A percentile compares a stretch with the other conserved stretches of the same genome.
phyloP scores from a whole-genome alignment of 2,329 filamentous ascomycete genomes.

The Ophiostoma himal-ulmi region DNA sequence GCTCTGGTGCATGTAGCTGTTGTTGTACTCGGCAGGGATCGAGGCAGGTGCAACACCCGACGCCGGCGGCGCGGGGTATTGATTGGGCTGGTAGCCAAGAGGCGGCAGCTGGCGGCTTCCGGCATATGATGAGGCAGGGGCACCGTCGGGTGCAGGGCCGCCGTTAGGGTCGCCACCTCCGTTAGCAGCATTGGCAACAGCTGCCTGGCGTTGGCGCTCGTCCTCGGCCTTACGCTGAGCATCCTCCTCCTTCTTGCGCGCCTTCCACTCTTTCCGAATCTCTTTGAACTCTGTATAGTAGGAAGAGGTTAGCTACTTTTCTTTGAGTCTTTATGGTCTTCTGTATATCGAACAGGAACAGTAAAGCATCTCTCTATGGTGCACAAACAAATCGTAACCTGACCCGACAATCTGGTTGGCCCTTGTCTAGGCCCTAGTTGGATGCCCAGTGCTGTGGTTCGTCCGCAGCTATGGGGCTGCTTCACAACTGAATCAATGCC shows the following conservation, averaged over 20 bases:
- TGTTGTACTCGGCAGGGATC: slow-evolving; percentile 50
- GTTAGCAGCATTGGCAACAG: slow-evolving; percentile 48
- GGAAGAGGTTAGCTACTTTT: neutral
- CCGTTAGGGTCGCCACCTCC: slow-evolving; percentile 48
- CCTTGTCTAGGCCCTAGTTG: slow-evolving; percentile 36
- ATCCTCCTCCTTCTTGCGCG: slow-evolving; percentile 98
- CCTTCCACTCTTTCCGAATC: slow-evolving; percentile 88
- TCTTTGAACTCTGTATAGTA: slow-evolving; percentile 88
- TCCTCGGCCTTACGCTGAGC: slow-evolving; percentile 83
- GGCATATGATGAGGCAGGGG: slow-evolving; percentile 52
- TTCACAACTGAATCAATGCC: neutral
- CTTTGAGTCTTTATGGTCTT: neutral
- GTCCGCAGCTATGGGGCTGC: slow-evolving; percentile 16
- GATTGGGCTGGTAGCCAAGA: slow-evolving; percentile 63
- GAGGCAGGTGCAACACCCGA: slow-evolving; percentile 50
- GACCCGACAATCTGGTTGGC: slow-evolving; percentile 32
- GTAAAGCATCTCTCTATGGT: neutral
- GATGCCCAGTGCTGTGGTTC: slow-evolving; percentile 17
- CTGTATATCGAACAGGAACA: neutral
- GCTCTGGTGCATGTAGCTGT: slow-evolving; percentile 50
- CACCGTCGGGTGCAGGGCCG: slow-evolving; percentile 43
- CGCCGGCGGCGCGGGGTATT: slow-evolving; percentile 60
- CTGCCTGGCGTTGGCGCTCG: slow-evolving; percentile 60
- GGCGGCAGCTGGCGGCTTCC: slow-evolving; percentile 65
- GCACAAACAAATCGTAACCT: slow-evolving; percentile 1